Base-by-base conservation (phyloP, 805 yeast genomes). In the Yamadazyma laniorum region DNA sequence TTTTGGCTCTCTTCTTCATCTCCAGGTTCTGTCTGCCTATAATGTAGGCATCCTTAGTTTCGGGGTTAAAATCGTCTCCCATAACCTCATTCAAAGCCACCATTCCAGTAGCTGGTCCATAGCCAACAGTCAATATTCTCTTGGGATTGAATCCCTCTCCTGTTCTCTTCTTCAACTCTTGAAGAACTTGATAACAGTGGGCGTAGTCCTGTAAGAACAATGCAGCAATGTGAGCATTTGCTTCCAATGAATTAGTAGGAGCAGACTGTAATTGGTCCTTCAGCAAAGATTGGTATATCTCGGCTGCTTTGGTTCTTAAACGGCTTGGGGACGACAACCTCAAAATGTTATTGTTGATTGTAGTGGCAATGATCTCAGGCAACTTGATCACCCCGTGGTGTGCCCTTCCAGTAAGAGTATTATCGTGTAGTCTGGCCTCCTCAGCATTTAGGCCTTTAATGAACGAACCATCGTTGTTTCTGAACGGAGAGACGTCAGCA, bases 81-180 rank as follows among this genome's bases (percentile, higher is more conserved):
- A 87, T 77, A 1, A 90, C 51, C 51, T 89, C 96, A 53, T 90
- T 87, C 36, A 89, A 65, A 0, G 95, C 98, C 12, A 90, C 63
- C 68, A 93, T 79, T 2, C 97, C 97, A 0, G 95, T 82, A 2
- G 88, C 91, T 1, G 99, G 98, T 0, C 99, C 98, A 54, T 74
- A 80, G 0, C 96, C 91, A 11, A 87, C 76, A 52, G 87, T 95
- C 34, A 93, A 66, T 0, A 93, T 76, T 4, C 76, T 66, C 19
- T 72, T 53, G 0, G 97, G 97, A 16, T 58, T 58, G 64, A 88
- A 85, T 33, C 54, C 52, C 0, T 80, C 83, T 15, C 72, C 57
- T 9, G 9, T 21, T 28, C 90, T 67, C 29, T 61, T 56, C 47
- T 76, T 69, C 25, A 89, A 61, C 49, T 91, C 98, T 18, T 57